Conservation (phyloP, 306 rosid species). For the Pueraria montana region DNA sequence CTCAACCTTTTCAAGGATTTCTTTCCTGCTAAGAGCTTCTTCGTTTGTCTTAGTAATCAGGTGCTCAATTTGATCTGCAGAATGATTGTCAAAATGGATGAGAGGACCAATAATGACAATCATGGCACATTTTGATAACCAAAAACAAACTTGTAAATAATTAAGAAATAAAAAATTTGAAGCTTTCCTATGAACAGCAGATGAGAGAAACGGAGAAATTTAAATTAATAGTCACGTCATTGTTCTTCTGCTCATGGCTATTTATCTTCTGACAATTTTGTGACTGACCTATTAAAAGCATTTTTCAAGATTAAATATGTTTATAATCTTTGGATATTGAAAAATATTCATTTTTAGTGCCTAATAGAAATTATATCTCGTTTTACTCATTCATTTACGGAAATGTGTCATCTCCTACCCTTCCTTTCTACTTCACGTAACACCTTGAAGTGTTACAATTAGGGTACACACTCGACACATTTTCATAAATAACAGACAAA, state of each 20-base stretch:
- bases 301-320: too few relatives aligned
- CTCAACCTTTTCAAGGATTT: slow-evolving; percentile 81
- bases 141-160: slow-evolving; percentile 9
- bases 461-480: too few relatives aligned
- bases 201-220: not conserved
- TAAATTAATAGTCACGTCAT: slow-evolving; percentile 7
- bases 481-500: too few relatives aligned
- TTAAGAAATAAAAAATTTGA: not conserved
- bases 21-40: slow-evolving; percentile 76
- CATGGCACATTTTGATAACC: slow-evolving; percentile 4
- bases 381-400: too few relatives aligned
- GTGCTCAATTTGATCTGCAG: slow-evolving; percentile 68
- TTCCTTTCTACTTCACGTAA: too few relatives aligned
- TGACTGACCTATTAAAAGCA: not conserved
- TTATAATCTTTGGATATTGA: too few relatives aligned
- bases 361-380: too few relatives aligned
- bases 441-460: too few relatives aligned
- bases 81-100: slow-evolving; percentile 1
- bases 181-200: not conserved
- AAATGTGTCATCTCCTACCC: too few relatives aligned
- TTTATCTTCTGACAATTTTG: not conserved
- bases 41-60: slow-evolving; percentile 65
- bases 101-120: not conserved
- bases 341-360: too few relatives aligned
- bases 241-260: slow-evolving; percentile 16